Evolutionary conservation across 2,329 filamentous ascomycete species (phyloP), one percentile per base, ranked within the genome.

Genomic region (Reticulascus tulasneorum): DNA sequence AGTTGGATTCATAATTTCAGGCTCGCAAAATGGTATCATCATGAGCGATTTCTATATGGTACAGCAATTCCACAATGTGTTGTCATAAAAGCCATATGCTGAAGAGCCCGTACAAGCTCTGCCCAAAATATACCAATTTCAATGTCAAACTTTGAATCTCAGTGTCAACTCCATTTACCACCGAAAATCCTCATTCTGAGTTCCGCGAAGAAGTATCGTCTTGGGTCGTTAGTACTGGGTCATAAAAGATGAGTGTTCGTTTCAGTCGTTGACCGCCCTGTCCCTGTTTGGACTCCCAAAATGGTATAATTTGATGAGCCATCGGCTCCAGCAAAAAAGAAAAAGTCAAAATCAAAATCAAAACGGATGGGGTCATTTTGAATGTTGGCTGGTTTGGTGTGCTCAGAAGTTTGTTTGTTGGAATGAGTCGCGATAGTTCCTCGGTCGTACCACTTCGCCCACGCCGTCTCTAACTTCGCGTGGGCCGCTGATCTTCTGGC

Each of bases 401-500:
- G 23, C 23, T 4, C 32, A 23, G 13, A 27, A 18, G 22, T 36
- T 33, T 8, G 20, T 35, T 33, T 35, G 31, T 23, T 42, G 33
- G 49, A 36, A 53, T 1, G 48, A 47, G 13, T 55, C 61, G 33
- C 56, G 57, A 40, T 64, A 64, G 23, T 58, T 64, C 25, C 59
- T 66, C 23, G 64, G 60, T 32, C 70, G 62, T 29, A 79, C 70
- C 30, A 79, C 67, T 20, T 79, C 75, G 11, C 68, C 73, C 4
- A 79, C 71, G 4, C 75, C 74, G 44, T 79, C 75, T 18, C 75
- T 62, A 15, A 79, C 74, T 49, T 77, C 73, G 17, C 60, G 67
- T 0, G 79, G 79, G 6, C 66, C 69, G 41, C 76, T 79, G 28
- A 83, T 83, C 55, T 69, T 80, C 45, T 71, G 62, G 7, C 78